phyloP scores from a whole-genome alignment of 1,284 basidiomycete genomes.

The Papiliotrema terrestris region DNA sequence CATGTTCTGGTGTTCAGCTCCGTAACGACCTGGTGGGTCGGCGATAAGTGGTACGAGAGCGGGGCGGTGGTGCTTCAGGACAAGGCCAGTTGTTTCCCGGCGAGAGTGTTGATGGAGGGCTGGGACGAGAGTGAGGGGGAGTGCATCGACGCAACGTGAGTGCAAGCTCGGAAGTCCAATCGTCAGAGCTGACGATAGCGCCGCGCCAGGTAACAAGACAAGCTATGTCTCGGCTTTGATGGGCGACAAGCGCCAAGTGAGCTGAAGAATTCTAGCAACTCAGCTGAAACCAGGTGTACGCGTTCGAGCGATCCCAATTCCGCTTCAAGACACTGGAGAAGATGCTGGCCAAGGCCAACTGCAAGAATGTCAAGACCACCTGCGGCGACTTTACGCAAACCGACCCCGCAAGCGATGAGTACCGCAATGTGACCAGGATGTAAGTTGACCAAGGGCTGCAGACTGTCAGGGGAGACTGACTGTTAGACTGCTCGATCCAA shows the following conservation, averaged over 20 bases:
- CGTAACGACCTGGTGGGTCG: slow-evolving; percentile 50
- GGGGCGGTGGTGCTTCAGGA: slow-evolving; percentile 82
- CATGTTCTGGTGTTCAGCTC: slow-evolving; percentile 71
- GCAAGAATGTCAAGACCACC: slow-evolving; percentile 71
- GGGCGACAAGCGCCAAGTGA: slow-evolving; percentile 71
- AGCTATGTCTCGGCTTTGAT: slow-evolving; percentile 87
- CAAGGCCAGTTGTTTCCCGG: slow-evolving; percentile 96
- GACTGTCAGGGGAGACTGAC: neutral
- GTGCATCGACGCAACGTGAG: slow-evolving; percentile 82
- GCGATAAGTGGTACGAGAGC: slow-evolving; percentile 42
- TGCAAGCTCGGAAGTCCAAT: slow-evolving; percentile 1
- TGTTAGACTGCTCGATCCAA: slow-evolving; percentile 78
- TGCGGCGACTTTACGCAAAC: slow-evolving; percentile 71
- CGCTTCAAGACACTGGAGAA: slow-evolving; percentile 74
- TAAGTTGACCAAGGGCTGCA: slow-evolving; percentile 49
- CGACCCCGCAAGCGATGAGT: slow-evolving; percentile 63
- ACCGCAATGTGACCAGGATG: slow-evolving; percentile 73
- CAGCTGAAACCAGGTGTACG: slow-evolving; percentile 59
- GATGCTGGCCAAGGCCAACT: slow-evolving; percentile 77
- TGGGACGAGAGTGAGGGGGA: slow-evolving; percentile 46
- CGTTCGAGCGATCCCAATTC: slow-evolving; percentile 76
- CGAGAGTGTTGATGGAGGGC: slow-evolving; percentile 62
- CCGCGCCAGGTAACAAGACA: slow-evolving; percentile 98
- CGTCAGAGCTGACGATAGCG: slow-evolving; percentile 36
- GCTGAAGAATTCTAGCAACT: slow-evolving; percentile 19